A percentile compares a stretch with the other conserved stretches of the same genome.
Conservation (phyloP, 176 grass and related monocot genomes). For the Triticum timopheevii region DNA sequence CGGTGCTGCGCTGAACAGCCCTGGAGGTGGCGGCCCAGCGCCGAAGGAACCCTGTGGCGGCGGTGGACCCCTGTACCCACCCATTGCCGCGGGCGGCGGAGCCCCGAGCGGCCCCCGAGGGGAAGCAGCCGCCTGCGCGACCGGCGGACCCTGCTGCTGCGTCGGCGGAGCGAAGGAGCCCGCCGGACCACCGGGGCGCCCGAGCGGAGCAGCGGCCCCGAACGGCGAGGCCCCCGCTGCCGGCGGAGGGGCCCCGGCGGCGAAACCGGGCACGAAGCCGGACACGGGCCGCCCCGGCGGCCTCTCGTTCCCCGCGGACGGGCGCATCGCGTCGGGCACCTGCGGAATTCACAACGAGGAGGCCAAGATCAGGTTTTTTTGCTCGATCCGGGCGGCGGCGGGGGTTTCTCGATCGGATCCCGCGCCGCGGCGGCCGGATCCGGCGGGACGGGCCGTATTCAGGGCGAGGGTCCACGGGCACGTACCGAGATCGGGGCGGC, state of each 20-base stretch:
- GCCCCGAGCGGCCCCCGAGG: slow-evolving; percentile 16
- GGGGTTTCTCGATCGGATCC: slow-evolving; percentile 35
- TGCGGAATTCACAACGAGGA: background rate
- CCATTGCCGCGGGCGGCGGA: slow-evolving; percentile 15
- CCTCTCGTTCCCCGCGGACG: slow-evolving; percentile 54
- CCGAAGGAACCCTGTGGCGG: slow-evolving; percentile 33
- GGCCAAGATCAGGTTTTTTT: slow-evolving; percentile 14
- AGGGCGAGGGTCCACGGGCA: background rate
- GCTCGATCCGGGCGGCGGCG: slow-evolving; percentile 22
- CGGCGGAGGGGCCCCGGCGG: slow-evolving; percentile 16
- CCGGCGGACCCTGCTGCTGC: slow-evolving; percentile 24
- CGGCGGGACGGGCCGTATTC: background rate
- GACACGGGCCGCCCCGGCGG: slow-evolving; percentile 41
- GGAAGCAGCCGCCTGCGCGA: background rate
- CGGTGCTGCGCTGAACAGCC: background rate
- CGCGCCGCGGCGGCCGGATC: slow-evolving; percentile 26
- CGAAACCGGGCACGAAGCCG: slow-evolving; percentile 30
- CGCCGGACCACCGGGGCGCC: background rate
- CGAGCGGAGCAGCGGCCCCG: slow-evolving; percentile 7
- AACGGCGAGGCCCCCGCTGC: slow-evolving; percentile 30
- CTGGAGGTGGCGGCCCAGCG: background rate
- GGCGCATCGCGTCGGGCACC: slow-evolving; percentile 46
- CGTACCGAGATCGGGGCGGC: slow-evolving; percentile 35
- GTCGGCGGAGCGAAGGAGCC: background rate
- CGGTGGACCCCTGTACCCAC: slow-evolving; percentile 33